phyloP scores from a whole-genome alignment of 2,329 filamentous ascomycete species.

The Penicillium polonicum region DNA sequence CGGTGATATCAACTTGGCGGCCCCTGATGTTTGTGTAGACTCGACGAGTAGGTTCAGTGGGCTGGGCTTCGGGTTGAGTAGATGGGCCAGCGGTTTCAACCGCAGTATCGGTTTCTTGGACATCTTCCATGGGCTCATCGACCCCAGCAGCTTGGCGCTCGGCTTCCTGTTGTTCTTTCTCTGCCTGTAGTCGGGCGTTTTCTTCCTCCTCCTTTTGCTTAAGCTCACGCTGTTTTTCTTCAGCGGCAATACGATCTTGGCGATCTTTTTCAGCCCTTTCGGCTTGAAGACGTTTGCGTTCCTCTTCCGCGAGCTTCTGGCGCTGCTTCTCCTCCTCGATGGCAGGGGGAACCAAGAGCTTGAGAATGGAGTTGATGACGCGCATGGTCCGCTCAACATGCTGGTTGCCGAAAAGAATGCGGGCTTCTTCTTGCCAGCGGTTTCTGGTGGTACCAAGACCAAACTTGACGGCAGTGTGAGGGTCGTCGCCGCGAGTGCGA shows the following conservation, averaged over 20 bases:
- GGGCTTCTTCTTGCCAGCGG: conserved; percentile 87
- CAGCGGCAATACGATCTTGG: conserved; percentile 63
- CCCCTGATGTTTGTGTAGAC: conserved; percentile 82
- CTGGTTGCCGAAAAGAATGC: conserved; percentile 73
- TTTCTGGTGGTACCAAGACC: conserved; percentile 66
- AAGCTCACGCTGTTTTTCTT: conserved; percentile 71
- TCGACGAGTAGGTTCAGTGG: conserved; percentile 54
- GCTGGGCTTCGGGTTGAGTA: conserved; percentile 46
- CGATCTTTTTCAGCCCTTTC: conserved; percentile 59
- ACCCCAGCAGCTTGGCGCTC: conserved; percentile 36
- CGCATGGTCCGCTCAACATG: conserved; percentile 68
- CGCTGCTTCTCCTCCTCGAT: conserved; percentile 75
- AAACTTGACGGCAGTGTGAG: conserved; percentile 73
- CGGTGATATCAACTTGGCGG: conserved; percentile 87
- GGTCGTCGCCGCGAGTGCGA: conserved; percentile 45
- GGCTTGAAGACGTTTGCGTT: conserved; percentile 60
- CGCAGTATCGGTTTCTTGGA: conserved; percentile 56
- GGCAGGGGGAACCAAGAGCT: conserved; percentile 75
- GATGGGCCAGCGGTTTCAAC: conserved; percentile 33
- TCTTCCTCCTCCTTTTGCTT: conserved; percentile 67
- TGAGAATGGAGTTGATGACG: conserved; percentile 68
- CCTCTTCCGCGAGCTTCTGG: conserved; percentile 59
- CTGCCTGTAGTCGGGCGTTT: conserved; percentile 59
- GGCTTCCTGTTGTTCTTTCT: conserved; percentile 60
- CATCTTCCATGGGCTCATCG: conserved; percentile 71